phyloP scores from a whole-genome alignment of 164 flowering plant species.

The Pachysandra terminalis region DNA sequence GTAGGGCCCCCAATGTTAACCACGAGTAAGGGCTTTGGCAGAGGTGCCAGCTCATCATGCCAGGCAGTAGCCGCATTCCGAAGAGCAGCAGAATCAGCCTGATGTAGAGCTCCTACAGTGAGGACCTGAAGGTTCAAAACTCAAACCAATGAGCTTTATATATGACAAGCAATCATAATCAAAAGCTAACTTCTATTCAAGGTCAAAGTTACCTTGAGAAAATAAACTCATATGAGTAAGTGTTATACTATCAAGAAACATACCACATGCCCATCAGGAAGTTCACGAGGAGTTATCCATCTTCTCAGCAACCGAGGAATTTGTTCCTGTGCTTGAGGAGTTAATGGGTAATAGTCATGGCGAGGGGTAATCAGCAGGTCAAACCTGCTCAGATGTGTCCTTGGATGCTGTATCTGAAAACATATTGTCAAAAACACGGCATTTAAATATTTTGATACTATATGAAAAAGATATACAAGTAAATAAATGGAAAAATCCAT shows the following conservation, averaged over 20 bases:
- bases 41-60: constrained; percentile 88
- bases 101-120: constrained; percentile 89
- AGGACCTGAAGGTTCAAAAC: constrained; percentile 50
- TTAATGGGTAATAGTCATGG: too few relatives aligned
- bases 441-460: too few relatives aligned
- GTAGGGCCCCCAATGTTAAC: constrained; percentile 94
- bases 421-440: neutral
- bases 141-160: constrained; percentile 1
- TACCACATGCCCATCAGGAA: too few relatives aligned
- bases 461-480: too few relatives aligned
- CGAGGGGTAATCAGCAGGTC: too few relatives aligned
- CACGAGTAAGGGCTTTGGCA: constrained; percentile 87
- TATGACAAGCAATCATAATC: neutral
- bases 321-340: constrained; percentile 75
- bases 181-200: too few relatives aligned
- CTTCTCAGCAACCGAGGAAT: constrained; percentile 67
- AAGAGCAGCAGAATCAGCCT: constrained; percentile 74
- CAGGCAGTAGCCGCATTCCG: constrained; percentile 82
- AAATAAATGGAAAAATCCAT: too few relatives aligned
- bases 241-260: constrained; percentile 10
- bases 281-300: constrained; percentile 90
- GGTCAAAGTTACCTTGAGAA: neutral
- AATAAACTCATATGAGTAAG: neutral
- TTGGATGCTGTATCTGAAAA: constrained; percentile 79
- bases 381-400: too few relatives aligned